Evolutionary conservation across 768 basidiomycete species (phyloP), one percentile per base, ranked within the genome.

Genomic region (Suillus subaureus): DNA sequence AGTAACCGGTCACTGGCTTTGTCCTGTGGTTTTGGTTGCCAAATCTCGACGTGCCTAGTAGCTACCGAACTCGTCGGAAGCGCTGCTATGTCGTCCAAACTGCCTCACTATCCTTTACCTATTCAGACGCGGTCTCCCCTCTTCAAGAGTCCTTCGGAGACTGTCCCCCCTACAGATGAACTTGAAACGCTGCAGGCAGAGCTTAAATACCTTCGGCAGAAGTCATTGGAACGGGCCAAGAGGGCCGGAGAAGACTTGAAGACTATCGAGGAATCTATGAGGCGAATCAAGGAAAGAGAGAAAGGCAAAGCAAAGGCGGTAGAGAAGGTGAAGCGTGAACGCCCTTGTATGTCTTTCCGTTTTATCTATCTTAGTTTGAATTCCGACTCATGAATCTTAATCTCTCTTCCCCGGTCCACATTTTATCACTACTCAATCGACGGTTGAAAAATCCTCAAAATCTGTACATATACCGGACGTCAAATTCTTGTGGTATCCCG

Each of bases 201-300:
- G 74, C 85, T 94, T 56, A 79, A 75, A 66, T 67, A 79, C 57
- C 77, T 89, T 61, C 85, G 82, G 70, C 79, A 84, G 69, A 81
- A 79, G 72, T 83, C 86, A 8, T 70, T 87, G 56, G 88, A 89
- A 67, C 84, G 90, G 69, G 85, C 83, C 47, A 87, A 84, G 81
- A 93, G 92, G 80, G 93, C 92, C 0, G 85, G 84, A 39, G 87
- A 90, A 72, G 92, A 94, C 81, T 79, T 92, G 69, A 85, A 83
- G 73, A 83, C 85, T 62, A 87, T 94, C 70, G 87, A 91, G 68
- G 91, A 90, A 77, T 89, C 89, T 58, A 88, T 91, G 85, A 85
- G 86, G 62, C 84, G 86, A 66, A 84, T 92, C 79, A 90, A 86
- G 79, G 92, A 92, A 79, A 88, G 85, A 75, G 89, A 87, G 76